Percentiles rank a stretch among this genome's conserved stretches.
These are phyloP conservation scores for Amborella trichopoda DNA, from an alignment of 164 flowering plant species.

Conservation along the genomic window DNA sequence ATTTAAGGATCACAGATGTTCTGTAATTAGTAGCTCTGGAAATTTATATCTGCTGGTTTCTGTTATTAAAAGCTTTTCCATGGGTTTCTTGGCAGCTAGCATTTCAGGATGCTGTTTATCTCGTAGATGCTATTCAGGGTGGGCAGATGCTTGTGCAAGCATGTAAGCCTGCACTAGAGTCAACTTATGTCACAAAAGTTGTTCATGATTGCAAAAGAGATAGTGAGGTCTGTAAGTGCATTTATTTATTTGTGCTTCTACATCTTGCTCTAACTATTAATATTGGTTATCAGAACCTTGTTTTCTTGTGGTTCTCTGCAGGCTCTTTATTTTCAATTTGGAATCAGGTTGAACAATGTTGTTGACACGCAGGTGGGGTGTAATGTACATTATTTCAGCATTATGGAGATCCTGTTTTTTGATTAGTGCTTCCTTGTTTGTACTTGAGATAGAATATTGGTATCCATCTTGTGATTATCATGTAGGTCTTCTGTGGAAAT, in stretches of 20 bases:
- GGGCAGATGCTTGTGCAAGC: constrained; percentile 70
- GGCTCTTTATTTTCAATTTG: constrained; percentile 85
- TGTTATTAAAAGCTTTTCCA: too few relatives aligned
- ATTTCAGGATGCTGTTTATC: constrained; percentile 77
- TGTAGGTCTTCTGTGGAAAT: too few relatives aligned
- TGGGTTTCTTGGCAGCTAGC: constrained; percentile 78
- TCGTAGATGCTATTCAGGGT: constrained; percentile 83
- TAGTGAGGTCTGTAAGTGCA: constrained; percentile 67
- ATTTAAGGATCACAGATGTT: too few relatives aligned
- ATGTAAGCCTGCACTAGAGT: constrained; percentile 99
- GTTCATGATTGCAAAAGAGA: constrained; percentile 98
- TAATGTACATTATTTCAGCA: too few relatives aligned
- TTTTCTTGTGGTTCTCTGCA: constrained; percentile 20
- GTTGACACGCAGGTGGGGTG: constrained; percentile 78
- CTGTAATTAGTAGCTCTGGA: too few relatives aligned
- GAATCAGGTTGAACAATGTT: constrained; percentile 79
- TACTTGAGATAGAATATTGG: too few relatives aligned
- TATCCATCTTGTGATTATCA: too few relatives aligned
- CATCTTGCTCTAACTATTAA: neutral
- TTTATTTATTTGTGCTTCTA: constrained; percentile 7
- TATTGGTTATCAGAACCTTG: neutral
- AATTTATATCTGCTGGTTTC: too few relatives aligned
- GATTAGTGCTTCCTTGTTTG: too few relatives aligned
- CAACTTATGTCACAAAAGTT: constrained; percentile 84
- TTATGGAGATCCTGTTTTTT: too few relatives aligned